Base-by-base conservation (phyloP, 176 grass and related monocot species). In the Rhynchospora breviuscula region DNA sequence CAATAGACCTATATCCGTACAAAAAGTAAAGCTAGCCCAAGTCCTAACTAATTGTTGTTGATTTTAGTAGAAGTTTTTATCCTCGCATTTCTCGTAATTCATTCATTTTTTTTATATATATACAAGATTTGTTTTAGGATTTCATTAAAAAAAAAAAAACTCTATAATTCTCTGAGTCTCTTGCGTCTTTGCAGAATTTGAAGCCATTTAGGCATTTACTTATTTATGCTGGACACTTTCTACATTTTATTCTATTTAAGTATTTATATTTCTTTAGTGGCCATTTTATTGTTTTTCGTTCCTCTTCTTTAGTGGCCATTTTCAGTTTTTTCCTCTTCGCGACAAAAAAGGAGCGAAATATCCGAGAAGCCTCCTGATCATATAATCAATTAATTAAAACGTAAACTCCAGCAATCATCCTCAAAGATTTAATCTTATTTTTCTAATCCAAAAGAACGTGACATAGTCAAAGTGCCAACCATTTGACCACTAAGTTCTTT, bases 391-490 rank as follows among this genome's bases (percentile, higher is more conserved):
- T 67, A 17, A 44, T 43, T 18, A 43, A 62, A 71, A 19, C 33
- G 18, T 3, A 19, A 19, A n/a, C 59, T 21, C 59, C 7, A 62
- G 3, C 15, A 71, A 46, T 71, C n/a, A 8, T 19, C 7, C 43
- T 71, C 7, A 71, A 46, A 47, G 43, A 47, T 71, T 71, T 18
- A 71, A 46, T 5, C 6, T 11, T 71, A 71, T 7, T 71, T 71
- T 71, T 71, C 40, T 71, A 40, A 71, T 71, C 40, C 15, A 70
- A 70, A 2, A 70, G 35, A 71, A 71, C 67, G 67, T 71, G 67
- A 5, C 67, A 71, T 19, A 21, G 67, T 71, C 67, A 47, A 47
- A 71, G 43, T 46, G 46, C 14, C 40, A 46, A 71, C 67, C 67
- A 71, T 46, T 71, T 21, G 17, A 71, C 19, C 44, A 45, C 17